phyloP scores from a whole-genome alignment of 192 early-diverging fungal species.

The Helicostylum pulchrum region DNA sequence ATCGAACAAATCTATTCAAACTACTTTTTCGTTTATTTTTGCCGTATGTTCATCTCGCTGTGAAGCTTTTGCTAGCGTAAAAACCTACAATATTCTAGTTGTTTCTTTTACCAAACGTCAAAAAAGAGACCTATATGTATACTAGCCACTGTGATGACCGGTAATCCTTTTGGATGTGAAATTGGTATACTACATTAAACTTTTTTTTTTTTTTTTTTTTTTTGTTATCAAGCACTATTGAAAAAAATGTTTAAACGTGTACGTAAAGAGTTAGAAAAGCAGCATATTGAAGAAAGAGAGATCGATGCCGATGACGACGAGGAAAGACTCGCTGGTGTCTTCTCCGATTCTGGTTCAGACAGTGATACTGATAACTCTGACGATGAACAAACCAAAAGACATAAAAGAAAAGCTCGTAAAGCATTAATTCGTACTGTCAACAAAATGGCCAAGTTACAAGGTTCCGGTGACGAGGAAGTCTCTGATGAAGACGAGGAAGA shows the following conservation, averaged over 20 bases:
- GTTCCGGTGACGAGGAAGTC: neutral
- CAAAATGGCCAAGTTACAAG: neutral
- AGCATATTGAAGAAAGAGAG: conserved; percentile 26
- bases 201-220: conserved; percentile 8
- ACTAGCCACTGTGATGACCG: conserved; percentile 26
- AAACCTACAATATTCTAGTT: too few relatives aligned
- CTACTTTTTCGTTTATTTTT: too few relatives aligned
- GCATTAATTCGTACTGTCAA: conserved; percentile 1
- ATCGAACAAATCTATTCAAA: too few relatives aligned
- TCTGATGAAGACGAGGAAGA: conserved; percentile 10
- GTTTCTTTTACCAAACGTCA: too few relatives aligned
- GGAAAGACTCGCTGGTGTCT: conserved; percentile 22
- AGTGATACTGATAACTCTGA: conserved; percentile 11
- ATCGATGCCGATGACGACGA: conserved; percentile 22
- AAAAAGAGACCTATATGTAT: too few relatives aligned
- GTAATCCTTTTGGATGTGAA: neutral
- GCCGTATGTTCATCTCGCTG: too few relatives aligned
- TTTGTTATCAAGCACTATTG: neutral
- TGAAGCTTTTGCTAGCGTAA: too few relatives aligned
- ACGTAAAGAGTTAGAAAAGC: conserved; percentile 30
- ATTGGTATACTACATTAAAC: neutral
- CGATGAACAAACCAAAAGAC: conserved; percentile 11
- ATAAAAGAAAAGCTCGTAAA: conserved; percentile 6
- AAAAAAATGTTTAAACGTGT: conserved; percentile 37
- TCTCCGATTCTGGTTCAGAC: conserved; percentile 24